Evolutionary conservation across 352 stramenopile genomes (phyloP), one percentile per base, ranked within the genome.

Genomic region (Thalassiosira exigua): DNA sequence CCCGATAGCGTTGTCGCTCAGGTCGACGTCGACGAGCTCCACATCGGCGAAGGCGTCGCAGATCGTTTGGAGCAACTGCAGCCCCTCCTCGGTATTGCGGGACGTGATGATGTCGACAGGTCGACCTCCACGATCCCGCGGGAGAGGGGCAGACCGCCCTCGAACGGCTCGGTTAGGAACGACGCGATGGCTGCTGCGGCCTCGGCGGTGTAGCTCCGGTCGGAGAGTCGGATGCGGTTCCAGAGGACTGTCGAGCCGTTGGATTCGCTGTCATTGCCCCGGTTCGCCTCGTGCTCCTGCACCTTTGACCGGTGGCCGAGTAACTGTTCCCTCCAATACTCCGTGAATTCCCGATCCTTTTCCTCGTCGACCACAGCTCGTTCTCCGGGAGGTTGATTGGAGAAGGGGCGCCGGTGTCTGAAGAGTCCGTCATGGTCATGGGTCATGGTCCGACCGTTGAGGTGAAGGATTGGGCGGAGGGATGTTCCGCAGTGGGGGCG

Each of bases 1-100:
- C 17, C 96, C 96, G 29, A 98, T 92, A 30, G 96, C 96, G 64
- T 98, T 98, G 82, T 98, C 95, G 75, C 95, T 98, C 54, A 98
- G 78, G 71, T 98, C 93, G 32, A 98, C 95, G 65, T 94, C 79
- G 5, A 95, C 87, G 2, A 98, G 85, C 19, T 92, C 60, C 59
- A 95, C 87, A 48, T 92, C 88, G 44, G 70, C 80, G 42, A 98
- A 89, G 21, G 94, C 90, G 44, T 85, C 76, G 62, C 91, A 96
- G 64, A 98, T 91, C 17, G 85, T 91, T 50, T 87, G 79, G 5
- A 98, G 87, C 26, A 98, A 94, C 24, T 92, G 82, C 27, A 98
- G 79, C 21, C 94, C 95, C 75, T 97, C 91, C 60, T 96, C 94
- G 65, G 97, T 95, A 11, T 87, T 92, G 21, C 94, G 92, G 0